Conservation (phyloP, 2,329 filamentous ascomycete genomes). For the Exophiala spinifera region DNA sequence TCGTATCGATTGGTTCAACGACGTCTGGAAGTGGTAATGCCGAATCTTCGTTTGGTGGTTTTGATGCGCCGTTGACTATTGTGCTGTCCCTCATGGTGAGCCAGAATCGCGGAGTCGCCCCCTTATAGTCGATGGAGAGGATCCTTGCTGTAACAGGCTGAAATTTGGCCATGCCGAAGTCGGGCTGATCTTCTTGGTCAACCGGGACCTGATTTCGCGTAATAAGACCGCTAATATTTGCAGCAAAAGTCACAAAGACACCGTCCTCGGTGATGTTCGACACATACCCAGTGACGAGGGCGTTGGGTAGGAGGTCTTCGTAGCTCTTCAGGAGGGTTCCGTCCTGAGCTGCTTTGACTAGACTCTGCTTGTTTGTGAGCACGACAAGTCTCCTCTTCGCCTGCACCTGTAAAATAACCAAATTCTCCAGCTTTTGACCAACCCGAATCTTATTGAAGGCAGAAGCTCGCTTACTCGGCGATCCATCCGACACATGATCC, state of each 20-base stretch:
- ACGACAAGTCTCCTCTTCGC: conserved; percentile 71
- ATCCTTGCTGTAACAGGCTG: conserved; percentile 74
- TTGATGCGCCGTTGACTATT: conserved; percentile 43
- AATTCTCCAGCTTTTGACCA: conserved; percentile 74
- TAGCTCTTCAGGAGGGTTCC: conserved; percentile 69
- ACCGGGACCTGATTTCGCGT: conserved; percentile 73
- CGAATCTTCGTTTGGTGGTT: conserved; percentile 31
- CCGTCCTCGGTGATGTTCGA: conserved; percentile 78
- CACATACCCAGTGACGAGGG: conserved; percentile 72
- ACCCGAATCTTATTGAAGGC: conserved; percentile 77
- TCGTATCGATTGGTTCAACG: conserved; percentile 63
- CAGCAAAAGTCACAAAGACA: conserved; percentile 84
- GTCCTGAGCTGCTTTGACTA: conserved; percentile 71
- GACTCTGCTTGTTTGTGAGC: conserved; percentile 77
- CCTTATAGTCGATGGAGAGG: conserved; percentile 65
- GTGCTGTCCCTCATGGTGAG: conserved; percentile 54
- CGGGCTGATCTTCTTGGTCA: conserved; percentile 63
- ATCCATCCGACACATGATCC: conserved; percentile 81
- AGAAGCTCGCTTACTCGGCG: conserved; percentile 70
- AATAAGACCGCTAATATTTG: conserved; percentile 71
- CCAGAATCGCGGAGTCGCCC: conserved; percentile 62
- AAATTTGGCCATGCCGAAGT: conserved; percentile 75
- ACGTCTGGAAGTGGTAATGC: conserved; percentile 39
- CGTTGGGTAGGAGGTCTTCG: conserved; percentile 67
- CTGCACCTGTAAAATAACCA: conserved; percentile 86